These are phyloP conservation scores for Pneumocystis jirovecii DNA, from an alignment of 1,139 yeast species.

Conservation along the genomic window DNA sequence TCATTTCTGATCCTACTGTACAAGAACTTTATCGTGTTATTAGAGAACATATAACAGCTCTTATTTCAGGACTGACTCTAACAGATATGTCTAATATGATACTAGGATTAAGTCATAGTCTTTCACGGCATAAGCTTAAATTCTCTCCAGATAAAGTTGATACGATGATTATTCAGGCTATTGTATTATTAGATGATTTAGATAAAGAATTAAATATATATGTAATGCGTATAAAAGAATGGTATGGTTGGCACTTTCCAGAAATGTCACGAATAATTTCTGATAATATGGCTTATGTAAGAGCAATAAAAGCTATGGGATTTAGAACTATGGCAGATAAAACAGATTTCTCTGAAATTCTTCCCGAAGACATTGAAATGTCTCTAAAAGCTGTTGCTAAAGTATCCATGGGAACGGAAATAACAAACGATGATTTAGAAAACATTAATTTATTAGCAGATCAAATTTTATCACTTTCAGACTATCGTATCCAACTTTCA, in stretches of 20 bases:
- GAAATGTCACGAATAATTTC: conserved; percentile 91
- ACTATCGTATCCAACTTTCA: conserved; percentile 77
- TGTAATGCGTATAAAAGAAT: conserved; percentile 97
- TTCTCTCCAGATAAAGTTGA: conserved; percentile 96
- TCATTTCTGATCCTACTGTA: conserved; percentile 88
- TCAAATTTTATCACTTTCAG: conserved; percentile 84
- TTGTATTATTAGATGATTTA: conserved; percentile 87
- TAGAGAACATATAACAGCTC: conserved; percentile 82
- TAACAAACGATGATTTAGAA: conserved; percentile 82
- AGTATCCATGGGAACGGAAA: conserved; percentile 98
- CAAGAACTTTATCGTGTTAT: conserved; percentile 90
- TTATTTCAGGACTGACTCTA: conserved; percentile 84
- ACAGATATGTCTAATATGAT: conserved; percentile 84
- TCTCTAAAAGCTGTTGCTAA: conserved; percentile 49
- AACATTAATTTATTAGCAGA: conserved; percentile 84
- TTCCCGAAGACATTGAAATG: conserved; percentile 85
- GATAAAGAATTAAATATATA: conserved; percentile 96
- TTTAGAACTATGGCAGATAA: conserved; percentile 80
- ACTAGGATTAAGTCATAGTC: conserved; percentile 95
- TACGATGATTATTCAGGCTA: conserved; percentile 96
- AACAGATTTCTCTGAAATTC: conserved; percentile 75
- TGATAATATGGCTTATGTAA: conserved; percentile 81
- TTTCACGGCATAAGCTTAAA: conserved; percentile 97
- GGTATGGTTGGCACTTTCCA: conserved; percentile 99
- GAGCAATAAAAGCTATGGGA: conserved; percentile 89